Base-by-base conservation (phyloP, 2,329 filamentous ascomycete genomes). In the Colletotrichum gloeosporioides region DNA sequence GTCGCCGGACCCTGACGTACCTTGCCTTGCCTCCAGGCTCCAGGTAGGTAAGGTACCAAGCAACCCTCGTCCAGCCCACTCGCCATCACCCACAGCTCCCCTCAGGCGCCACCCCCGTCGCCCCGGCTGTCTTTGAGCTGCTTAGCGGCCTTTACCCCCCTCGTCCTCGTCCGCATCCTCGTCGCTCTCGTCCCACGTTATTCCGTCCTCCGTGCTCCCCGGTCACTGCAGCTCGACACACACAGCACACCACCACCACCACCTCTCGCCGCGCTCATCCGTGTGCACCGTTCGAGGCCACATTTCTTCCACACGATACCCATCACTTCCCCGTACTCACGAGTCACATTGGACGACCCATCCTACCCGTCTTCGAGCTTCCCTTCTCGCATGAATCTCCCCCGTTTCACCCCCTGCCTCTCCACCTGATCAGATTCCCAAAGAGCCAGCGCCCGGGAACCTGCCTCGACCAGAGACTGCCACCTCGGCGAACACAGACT, bases 341-440 rank as follows among this genome's bases (percentile, higher is more conserved):
- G 32, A 61, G 39, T 64, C 73, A 77, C 65, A 77, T 75, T 67
- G 71, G 75, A 75, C 55, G 66, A 77, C 61, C 61, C 59, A 70
- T 71, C 59, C 69, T 75, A 36, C 75, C 53, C 71, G 53, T 75
- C 61, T 22, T 75, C 36, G 66, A 66, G n/a, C 36, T 31, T 59
- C 53, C 57, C 16, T 44, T 65, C 29, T 66, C 66, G 76, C 76
- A 77, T 77, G 76, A 77, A 77, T 73, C 34, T 67, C 62, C 69
- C 49, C 73, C 68, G 76, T 77, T 77, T 77, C 76, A 77, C 69
- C 69, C 73, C 76, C 61, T 76, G 76, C 57, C 73, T 72, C 76
- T 61, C 73, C 68, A 69, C 73, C 63, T 64, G 39, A 67, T 15
- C 63, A 49, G 61, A 61, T 53, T 63, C 73, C 72, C 73, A n/a